Percentiles rank a stretch among this genome's conserved stretches.
These are phyloP conservation scores for Rhododendron henanense DNA, from an alignment of 148 eudicot genomes.

Conservation along the genomic window DNA sequence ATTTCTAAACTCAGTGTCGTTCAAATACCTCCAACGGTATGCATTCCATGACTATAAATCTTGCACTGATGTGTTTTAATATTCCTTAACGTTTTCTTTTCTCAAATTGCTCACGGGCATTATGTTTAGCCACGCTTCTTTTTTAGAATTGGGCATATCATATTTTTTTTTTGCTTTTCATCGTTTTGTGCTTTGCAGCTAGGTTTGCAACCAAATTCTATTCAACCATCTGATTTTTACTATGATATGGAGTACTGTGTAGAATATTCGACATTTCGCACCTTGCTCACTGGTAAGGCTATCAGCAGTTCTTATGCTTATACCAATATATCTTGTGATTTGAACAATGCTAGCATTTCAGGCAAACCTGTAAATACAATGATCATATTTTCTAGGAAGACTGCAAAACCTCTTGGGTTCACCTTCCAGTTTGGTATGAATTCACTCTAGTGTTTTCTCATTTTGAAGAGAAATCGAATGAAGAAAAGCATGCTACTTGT, in stretches of 20 bases:
- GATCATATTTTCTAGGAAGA: not conserved
- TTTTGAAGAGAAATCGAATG: not conserved
- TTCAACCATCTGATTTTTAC: conserved; percentile 56
- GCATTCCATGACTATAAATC: conserved; percentile 11
- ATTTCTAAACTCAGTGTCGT: conserved; percentile 65
- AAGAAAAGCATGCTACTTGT: not conserved
- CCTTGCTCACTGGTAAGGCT: conserved; percentile 52
- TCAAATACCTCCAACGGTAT: conserved; percentile 54
- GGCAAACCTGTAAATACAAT: not conserved
- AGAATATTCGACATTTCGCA: conserved; percentile 80
- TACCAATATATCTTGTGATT: not conserved
- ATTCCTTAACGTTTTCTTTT: not conserved
- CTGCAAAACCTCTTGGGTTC: not conserved
- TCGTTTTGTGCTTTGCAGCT: conserved; percentile 44
- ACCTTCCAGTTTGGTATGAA: not conserved
- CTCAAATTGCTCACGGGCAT: not conserved
- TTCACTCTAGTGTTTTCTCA: not conserved
- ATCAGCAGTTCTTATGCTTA: not conserved
- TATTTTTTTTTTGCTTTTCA: not conserved
- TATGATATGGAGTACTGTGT: conserved; percentile 93
- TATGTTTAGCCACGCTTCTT: not conserved
- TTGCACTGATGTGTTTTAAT: not conserved
- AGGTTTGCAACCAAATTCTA: conserved; percentile 29
- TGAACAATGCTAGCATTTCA: not conserved
- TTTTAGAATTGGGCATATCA: not conserved